phyloP scores from a whole-genome alignment of 2,329 filamentous ascomycete species.

The Pestalotiopsis sp. region DNA sequence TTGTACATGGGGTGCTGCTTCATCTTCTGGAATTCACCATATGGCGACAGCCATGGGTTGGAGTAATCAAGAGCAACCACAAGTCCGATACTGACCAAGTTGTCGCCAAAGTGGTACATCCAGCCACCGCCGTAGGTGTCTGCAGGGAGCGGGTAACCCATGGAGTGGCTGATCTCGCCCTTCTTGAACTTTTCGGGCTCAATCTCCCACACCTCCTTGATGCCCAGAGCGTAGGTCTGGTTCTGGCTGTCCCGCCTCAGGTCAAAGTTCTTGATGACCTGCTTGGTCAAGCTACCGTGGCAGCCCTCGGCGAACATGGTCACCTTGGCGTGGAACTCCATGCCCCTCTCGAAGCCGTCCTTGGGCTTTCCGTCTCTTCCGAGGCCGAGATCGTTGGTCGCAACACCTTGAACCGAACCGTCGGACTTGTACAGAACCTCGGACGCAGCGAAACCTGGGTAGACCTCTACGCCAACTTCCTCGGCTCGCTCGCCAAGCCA shows the following conservation, averaged over 20 bases:
- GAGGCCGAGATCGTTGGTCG: slow-evolving; percentile 92
- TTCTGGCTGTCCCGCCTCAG: slow-evolving; percentile 85
- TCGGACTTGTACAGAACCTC: slow-evolving; percentile 88
- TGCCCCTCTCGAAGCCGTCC: slow-evolving; percentile 90
- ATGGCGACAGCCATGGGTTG: slow-evolving; percentile 95
- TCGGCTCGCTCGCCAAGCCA: slow-evolving; percentile 98
- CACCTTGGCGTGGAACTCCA: slow-evolving; percentile 94
- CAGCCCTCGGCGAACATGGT: slow-evolving; percentile 95
- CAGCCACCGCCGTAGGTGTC: slow-evolving; percentile 97
- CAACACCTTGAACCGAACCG: slow-evolving; percentile 89
- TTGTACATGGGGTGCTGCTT: slow-evolving; percentile 95
- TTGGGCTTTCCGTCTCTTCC: slow-evolving; percentile 82
- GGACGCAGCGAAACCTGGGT: slow-evolving; percentile 92
- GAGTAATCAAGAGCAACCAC: slow-evolving; percentile 94
- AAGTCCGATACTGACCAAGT: slow-evolving; percentile 88
- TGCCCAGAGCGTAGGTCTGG: slow-evolving; percentile 91
- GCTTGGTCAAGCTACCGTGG: slow-evolving; percentile 93
- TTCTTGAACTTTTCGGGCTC: slow-evolving; percentile 89
- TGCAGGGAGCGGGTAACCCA: slow-evolving; percentile 87
- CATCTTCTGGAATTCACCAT: slow-evolving; percentile 96
- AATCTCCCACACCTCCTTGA: slow-evolving; percentile 98
- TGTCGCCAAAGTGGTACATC: slow-evolving; percentile 99
- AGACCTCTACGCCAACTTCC: slow-evolving; percentile 93
- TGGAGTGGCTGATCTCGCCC: slow-evolving; percentile 82
- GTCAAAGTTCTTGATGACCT: slow-evolving; percentile 93